Evolutionary conservation across 2,329 filamentous ascomycete genomes (phyloP).

Genomic region (Penicillium sp.): DNA sequence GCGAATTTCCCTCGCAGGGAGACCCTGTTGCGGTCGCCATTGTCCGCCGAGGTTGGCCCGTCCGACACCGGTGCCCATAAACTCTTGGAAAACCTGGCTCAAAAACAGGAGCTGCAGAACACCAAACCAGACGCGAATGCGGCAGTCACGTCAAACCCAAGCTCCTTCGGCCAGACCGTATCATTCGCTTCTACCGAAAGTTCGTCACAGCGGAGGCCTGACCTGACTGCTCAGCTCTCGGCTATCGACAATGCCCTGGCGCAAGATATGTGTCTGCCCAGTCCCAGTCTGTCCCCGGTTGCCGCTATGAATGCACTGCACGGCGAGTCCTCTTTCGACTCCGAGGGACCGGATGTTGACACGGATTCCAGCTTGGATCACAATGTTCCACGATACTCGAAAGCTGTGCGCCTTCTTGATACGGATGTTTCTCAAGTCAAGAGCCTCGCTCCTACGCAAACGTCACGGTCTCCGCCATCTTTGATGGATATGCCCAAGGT

Average conservation of each 20-base stretch:
- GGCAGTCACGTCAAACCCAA: slow-evolving; percentile 22
- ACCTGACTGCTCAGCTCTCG: slow-evolving; percentile 46
- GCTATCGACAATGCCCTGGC: slow-evolving; percentile 72
- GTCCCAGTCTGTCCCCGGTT: slow-evolving; percentile 87
- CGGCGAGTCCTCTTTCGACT: slow-evolving; percentile 51
- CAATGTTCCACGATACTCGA: slow-evolving; percentile 36
- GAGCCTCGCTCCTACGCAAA: slow-evolving; percentile 25
- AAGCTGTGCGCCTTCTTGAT: slow-evolving; percentile 29
- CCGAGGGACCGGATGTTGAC: slow-evolving; percentile 49
- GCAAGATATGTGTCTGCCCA: slow-evolving; percentile 91
- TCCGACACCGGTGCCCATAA: slow-evolving; percentile 26
- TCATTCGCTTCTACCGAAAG: slow-evolving; percentile 33
- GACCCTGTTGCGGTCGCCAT: slow-evolving; percentile 39
- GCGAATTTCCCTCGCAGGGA: slow-evolving; percentile 42
- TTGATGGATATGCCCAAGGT: slow-evolving; percentile 83
- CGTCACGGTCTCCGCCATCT: slow-evolving; percentile 43
- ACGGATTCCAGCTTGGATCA: slow-evolving; percentile 53
- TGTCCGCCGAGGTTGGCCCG: slow-evolving; percentile 41
- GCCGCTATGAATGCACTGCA: slow-evolving; percentile 72
- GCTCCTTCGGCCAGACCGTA: slow-evolving; percentile 32
- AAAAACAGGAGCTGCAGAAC: slow-evolving; percentile 23
- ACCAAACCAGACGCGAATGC: slow-evolving; percentile 18
- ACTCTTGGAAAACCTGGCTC: slow-evolving; percentile 11
- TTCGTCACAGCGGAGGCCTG: slow-evolving; percentile 29
- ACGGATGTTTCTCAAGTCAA: slow-evolving; percentile 20